Conservation (phyloP, 1,284 basidiomycete species). For the Entoloma clypeatum region DNA sequence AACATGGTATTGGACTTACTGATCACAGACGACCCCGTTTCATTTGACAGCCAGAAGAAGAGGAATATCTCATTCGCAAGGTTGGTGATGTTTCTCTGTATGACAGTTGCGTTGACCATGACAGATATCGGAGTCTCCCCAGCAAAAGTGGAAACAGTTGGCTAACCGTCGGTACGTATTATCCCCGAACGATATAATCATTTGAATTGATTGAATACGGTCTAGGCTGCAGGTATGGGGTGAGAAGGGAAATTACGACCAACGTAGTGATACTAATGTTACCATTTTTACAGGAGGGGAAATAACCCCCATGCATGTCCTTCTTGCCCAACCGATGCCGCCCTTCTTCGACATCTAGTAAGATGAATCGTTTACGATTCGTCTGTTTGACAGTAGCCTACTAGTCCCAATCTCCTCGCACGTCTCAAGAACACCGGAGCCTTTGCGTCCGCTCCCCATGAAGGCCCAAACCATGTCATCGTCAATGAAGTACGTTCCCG, state of each 20-base stretch:
- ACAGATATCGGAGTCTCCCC: slow-evolving; percentile 74
- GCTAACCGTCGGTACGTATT: slow-evolving; percentile 65
- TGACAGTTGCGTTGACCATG: slow-evolving; percentile 10
- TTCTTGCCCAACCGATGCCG: slow-evolving; percentile 65
- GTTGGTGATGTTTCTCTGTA: slow-evolving; percentile 31
- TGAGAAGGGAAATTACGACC: slow-evolving; percentile 28
- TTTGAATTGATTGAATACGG: slow-evolving; percentile 11
- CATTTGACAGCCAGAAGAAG: slow-evolving; percentile 55
- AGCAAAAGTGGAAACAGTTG: slow-evolving; percentile 82
- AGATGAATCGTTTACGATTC: slow-evolving; percentile 19
- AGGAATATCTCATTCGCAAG: slow-evolving; percentile 74
- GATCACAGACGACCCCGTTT: not conserved
- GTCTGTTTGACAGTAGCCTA: slow-evolving; percentile 6
- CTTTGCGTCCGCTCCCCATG: slow-evolving; percentile 61
- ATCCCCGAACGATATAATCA: slow-evolving; percentile 5
- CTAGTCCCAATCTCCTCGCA: slow-evolving; percentile 72
- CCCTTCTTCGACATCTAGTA: slow-evolving; percentile 59
- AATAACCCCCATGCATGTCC: slow-evolving; percentile 52
- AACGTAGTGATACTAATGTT: slow-evolving; percentile 1
- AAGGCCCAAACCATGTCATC: slow-evolving; percentile 80
- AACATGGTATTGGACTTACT: not conserved
- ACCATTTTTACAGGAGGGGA: slow-evolving; percentile 54
- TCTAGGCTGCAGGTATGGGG: slow-evolving; percentile 80
- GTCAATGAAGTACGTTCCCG: slow-evolving; percentile 64
- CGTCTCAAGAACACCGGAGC: slow-evolving; percentile 61